Conservation (phyloP, 148 eudicot genomes). For the Nepenthes mirabilis region DNA sequence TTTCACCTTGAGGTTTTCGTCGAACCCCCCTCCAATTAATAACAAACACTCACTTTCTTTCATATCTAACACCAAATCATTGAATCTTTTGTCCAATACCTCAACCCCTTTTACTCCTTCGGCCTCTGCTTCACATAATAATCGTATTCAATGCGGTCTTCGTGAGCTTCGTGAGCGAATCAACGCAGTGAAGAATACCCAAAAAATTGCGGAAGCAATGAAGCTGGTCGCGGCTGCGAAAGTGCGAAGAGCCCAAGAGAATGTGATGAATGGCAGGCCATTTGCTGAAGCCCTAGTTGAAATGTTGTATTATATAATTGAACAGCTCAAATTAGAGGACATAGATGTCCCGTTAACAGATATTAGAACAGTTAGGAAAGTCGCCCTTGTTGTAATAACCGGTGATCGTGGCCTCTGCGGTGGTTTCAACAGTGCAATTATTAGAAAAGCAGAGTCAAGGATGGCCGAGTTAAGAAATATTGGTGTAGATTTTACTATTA, state of each 20-base stretch:
- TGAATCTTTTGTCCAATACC: conserved; percentile 1
- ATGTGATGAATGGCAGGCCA: conserved; percentile 50
- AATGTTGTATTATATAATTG: conserved; percentile 34
- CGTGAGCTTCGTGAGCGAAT: conserved; percentile 41
- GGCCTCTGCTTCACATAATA: not conserved
- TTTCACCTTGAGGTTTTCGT: conserved; percentile 4
- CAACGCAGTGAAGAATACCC: conserved; percentile 44
- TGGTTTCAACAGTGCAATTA: conserved; percentile 43
- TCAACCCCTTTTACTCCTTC: conserved; percentile 6
- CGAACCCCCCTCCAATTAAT: conserved; percentile 10
- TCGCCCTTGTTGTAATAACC: conserved; percentile 53
- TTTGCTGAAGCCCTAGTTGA: conserved; percentile 49
- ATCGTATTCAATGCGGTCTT: conserved; percentile 19
- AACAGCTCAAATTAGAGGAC: conserved; percentile 43
- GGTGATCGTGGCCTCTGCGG: conserved; percentile 81
- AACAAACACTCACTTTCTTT: conserved; percentile 1
- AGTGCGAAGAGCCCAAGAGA: conserved; percentile 68
- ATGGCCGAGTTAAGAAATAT: conserved; percentile 38
- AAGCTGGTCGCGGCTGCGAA: conserved; percentile 69
- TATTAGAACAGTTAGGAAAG: conserved; percentile 47
- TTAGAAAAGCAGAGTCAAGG: conserved; percentile 46
- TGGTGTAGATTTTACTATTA: conserved; percentile 31
- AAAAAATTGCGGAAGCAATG: conserved; percentile 78
- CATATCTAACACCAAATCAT: conserved; percentile 12
- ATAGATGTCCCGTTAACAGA: conserved; percentile 47